Percentiles rank a stretch among this genome's conserved stretches.
Conservation (phyloP, 257 asterid genomes). For the Nicotiana tomentosiformis region DNA sequence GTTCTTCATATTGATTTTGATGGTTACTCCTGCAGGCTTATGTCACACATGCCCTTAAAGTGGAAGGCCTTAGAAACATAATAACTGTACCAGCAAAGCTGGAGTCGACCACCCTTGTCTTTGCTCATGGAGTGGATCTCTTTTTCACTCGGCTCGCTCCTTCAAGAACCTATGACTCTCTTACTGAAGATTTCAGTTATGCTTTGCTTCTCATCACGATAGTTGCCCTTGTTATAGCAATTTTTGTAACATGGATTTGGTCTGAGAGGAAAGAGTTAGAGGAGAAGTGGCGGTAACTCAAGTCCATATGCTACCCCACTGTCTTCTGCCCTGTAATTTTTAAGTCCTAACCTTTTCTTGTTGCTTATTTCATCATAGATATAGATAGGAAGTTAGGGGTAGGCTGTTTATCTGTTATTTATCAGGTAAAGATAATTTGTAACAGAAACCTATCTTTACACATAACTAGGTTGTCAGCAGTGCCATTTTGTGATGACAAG, state of each 20-base stretch:
- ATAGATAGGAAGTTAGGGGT: not conserved
- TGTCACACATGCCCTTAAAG: slow-evolving; percentile 73
- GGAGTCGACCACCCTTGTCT: slow-evolving; percentile 90
- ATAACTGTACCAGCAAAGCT: slow-evolving; percentile 73
- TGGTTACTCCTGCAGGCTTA: slow-evolving; percentile 57
- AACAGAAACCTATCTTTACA: not conserved
- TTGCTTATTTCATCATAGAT: not conserved
- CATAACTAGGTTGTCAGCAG: not conserved
- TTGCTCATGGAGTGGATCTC: slow-evolving; percentile 82
- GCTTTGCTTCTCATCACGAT: slow-evolving; percentile 79
- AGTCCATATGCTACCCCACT: not conserved
- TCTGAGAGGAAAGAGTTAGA: slow-evolving; percentile 90
- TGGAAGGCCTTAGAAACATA: slow-evolving; percentile 79
- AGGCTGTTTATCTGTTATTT: not conserved
- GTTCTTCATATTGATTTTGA: not conserved
- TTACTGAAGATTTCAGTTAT: slow-evolving; percentile 91
- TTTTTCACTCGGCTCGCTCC: slow-evolving; percentile 88
- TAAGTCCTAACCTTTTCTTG: not conserved
- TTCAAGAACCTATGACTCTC: slow-evolving; percentile 84
- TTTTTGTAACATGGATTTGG: slow-evolving; percentile 78
- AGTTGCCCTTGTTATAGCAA: slow-evolving; percentile 67
- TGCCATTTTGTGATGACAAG: not conserved
- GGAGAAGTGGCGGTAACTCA: slow-evolving; percentile 84
- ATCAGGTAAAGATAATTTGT: not conserved
- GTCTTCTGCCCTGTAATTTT: not conserved